Evolutionary conservation across 2,329 filamentous ascomycete genomes (phyloP).

Genomic region (Monilinia vaccinii-corymbosi): DNA sequence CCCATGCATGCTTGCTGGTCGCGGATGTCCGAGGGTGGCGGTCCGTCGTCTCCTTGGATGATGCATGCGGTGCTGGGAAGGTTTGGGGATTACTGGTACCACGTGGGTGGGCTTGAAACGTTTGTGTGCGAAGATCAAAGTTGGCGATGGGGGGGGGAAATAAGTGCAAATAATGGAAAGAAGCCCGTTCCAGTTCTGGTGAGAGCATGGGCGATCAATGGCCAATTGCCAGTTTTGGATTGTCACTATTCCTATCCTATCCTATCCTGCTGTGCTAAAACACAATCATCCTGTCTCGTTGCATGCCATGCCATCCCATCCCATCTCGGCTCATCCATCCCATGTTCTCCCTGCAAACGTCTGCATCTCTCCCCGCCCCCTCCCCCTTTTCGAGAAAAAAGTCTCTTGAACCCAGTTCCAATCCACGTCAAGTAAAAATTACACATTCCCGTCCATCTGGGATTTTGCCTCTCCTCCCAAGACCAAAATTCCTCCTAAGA

Average conservation of each 20-base stretch:
- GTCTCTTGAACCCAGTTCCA: neutral
- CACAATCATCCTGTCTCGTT: too few relatives aligned
- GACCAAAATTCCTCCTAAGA: conserved; percentile 7
- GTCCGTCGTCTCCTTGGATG: neutral
- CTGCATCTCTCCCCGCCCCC: neutral
- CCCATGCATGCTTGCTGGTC: too few relatives aligned
- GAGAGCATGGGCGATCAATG: neutral
- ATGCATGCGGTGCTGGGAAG: too few relatives aligned
- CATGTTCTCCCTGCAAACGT: neutral
- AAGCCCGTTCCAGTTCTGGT: neutral
- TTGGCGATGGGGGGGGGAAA: neutral
- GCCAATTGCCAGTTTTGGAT: neutral
- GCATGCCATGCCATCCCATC: neutral
- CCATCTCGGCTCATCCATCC: neutral
- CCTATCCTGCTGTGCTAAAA: neutral
- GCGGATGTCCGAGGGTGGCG: too few relatives aligned
- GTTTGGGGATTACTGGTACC: neutral
- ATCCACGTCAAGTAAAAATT: conserved; percentile 1
- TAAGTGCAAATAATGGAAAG: neutral
- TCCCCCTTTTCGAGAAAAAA: too few relatives aligned
- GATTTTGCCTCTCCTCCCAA: conserved; percentile 7
- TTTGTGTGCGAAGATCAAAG: too few relatives aligned
- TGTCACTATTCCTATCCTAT: neutral
- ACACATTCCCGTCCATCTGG: conserved; percentile 6
- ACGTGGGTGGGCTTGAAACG: neutral